Percentiles rank a stretch among this genome's conserved stretches.
phyloP scores from a whole-genome alignment of 495 filamentous ascomycete genomes.

The Mytilinidion resinicola region DNA sequence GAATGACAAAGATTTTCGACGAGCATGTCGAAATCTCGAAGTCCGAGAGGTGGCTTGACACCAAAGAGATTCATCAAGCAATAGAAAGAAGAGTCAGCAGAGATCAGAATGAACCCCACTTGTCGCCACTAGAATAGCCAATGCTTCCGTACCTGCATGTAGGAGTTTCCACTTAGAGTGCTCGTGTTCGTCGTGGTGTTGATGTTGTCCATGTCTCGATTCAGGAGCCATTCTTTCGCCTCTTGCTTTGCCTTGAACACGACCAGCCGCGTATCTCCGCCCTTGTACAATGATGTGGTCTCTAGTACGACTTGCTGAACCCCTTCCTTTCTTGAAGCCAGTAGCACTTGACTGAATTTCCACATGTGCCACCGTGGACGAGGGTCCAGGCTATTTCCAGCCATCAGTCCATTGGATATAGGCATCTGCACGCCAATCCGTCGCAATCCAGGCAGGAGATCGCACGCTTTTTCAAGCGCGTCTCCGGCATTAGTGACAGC shows the following conservation, averaged over 20 bases:
- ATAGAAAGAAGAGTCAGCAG: no score
- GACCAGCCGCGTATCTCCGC: background rate
- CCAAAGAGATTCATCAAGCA: no score
- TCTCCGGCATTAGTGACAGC: background rate
- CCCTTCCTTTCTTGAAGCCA: background rate
- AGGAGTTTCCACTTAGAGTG: no score
- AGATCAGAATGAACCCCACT: no score
- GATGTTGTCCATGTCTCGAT: no score
- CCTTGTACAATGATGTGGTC: background rate
- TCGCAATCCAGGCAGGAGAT: background rate
- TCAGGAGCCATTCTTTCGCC: background rate
- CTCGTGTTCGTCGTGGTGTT: no score
- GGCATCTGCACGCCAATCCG: background rate
- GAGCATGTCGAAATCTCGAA: no score
- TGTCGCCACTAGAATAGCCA: no score
- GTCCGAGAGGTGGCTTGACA: no score
- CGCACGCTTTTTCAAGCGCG: background rate
- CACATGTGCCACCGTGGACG: background rate
- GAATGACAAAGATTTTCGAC: no score
- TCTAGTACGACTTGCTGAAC: background rate
- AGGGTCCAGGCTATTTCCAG: background rate
- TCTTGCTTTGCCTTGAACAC: slow-evolving; percentile 1
- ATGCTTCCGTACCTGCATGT: no score
- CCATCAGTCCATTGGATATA: background rate
- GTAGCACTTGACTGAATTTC: background rate